These are phyloP conservation scores for Boletellus sp. DNA, from an alignment of 1,284 basidiomycete genomes.

Conservation along the genomic window DNA sequence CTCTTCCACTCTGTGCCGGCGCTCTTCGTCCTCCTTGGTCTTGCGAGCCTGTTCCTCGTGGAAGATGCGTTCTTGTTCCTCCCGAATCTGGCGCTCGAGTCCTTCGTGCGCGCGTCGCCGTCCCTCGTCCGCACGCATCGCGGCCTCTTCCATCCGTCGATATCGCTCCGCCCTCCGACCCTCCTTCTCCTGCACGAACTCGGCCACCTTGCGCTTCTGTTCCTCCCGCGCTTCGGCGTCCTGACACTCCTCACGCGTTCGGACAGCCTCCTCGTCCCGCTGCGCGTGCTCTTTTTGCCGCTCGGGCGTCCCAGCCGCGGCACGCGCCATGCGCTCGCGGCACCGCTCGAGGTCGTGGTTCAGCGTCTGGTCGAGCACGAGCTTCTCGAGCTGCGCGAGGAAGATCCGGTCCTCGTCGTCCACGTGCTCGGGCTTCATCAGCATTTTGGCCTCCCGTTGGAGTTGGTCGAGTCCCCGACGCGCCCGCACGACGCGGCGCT, in stretches of 20 bases:
- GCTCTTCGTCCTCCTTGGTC: conserved; percentile 9
- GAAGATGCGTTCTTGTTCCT: conserved; percentile 20
- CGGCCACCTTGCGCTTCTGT: conserved; percentile 5
- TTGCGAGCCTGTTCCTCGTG: conserved; percentile 10
- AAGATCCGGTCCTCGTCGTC: conserved; percentile 22
- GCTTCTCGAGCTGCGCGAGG: conserved; percentile 19
- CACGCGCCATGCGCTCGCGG: conserved; percentile 21
- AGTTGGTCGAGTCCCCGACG: conserved; percentile 6
- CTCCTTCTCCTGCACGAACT: neutral
- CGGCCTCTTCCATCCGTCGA: conserved; percentile 14
- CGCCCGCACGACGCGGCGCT: conserved; percentile 1
- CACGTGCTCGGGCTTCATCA: conserved; percentile 19
- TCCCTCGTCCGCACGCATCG: conserved; percentile 12
- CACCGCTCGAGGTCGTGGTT: conserved; percentile 16
- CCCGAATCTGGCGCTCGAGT: conserved; percentile 22
- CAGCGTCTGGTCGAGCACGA: conserved; percentile 16
- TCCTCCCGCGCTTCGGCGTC: conserved; percentile 7
- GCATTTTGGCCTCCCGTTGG: conserved; percentile 6
- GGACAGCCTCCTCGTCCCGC: conserved; percentile 18
- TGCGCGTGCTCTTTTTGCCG: conserved; percentile 10
- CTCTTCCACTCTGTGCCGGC: conserved; percentile 2
- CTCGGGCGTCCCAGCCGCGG: conserved; percentile 9
- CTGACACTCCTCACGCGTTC: conserved; percentile 1
- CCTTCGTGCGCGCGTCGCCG: conserved; percentile 18
- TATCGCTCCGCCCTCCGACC: neutral